phyloP scores from a whole-genome alignment of 345 rosid species.

The Euphorbia pulcherrima region DNA sequence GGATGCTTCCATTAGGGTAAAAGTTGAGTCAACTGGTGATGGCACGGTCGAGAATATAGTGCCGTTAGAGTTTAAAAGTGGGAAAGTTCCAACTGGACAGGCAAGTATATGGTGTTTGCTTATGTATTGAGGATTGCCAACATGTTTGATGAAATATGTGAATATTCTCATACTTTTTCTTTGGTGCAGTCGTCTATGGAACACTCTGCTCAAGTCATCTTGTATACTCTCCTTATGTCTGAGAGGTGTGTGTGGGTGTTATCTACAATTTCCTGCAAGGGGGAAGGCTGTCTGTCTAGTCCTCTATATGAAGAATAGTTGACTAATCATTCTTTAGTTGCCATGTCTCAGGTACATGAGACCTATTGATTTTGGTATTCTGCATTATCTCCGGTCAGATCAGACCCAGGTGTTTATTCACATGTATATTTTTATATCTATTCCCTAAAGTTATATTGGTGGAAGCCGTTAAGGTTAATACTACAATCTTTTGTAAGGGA shows the following conservation, averaged over 20 bases:
- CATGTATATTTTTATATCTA: slow-evolving; percentile 9
- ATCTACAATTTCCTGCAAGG: not conserved
- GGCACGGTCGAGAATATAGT: slow-evolving; percentile 53
- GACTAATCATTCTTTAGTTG: slow-evolving; percentile 12
- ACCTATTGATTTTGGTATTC: slow-evolving; percentile 76
- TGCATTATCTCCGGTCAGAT: slow-evolving; percentile 82
- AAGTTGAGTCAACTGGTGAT: slow-evolving; percentile 45
- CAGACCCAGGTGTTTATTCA: slow-evolving; percentile 69
- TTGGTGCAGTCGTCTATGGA: slow-evolving; percentile 77
- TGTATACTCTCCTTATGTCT: slow-evolving; percentile 96
- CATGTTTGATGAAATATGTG: slow-evolving; percentile 9
- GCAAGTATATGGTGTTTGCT: slow-evolving; percentile 37
- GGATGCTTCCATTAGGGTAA: slow-evolving; percentile 83
- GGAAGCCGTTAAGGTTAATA: slow-evolving; percentile 11
- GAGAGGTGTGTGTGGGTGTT: slow-evolving; percentile 60
- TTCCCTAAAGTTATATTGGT: slow-evolving; percentile 9
- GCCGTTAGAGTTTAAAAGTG: slow-evolving; percentile 94
- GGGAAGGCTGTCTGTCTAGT: not conserved
- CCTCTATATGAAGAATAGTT: not conserved
- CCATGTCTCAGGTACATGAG: slow-evolving; percentile 54
- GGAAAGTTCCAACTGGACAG: slow-evolving; percentile 77
- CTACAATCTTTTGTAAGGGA: slow-evolving; percentile 46
- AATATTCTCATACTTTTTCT: slow-evolving; percentile 10
- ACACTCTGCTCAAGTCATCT: slow-evolving; percentile 91
- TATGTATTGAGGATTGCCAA: slow-evolving; percentile 5